Base-by-base conservation (phyloP, 768 basidiomycete species). In the Termitomyces sp. region DNA sequence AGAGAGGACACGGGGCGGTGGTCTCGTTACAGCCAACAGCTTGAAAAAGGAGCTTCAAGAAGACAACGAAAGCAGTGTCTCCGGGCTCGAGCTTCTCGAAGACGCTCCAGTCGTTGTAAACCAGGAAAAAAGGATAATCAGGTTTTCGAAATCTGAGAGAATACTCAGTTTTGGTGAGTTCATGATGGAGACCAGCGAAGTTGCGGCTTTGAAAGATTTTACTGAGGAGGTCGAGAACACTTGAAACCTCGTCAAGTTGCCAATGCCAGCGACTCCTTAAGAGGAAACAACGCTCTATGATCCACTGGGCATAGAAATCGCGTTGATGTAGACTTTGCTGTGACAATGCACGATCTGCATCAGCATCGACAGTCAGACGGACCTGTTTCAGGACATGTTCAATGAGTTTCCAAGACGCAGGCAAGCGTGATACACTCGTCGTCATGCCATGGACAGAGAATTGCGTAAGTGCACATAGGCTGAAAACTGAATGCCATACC, bases 1-100 rank as follows among this genome's bases (percentile, higher is more conserved):
- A 71, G 14, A 79, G 66, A 52, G 67, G 62, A 48, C 72, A 71
- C 10, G 61, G 68, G 54, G 70, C 67, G 62, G 71, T 68, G 24
- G 55, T 47, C 22, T 68, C 67, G 22, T 66, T 65, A 36, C 71
- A 68, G 2, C 66, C 64, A 24, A 76, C 77, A 0, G 88, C 86
- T 45, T 83, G 82, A n/a, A 87, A 82, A 34, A 95, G 77, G 55
- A 97, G 78, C 68, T 94, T 93, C 45, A 96, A 76, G 67, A 94
- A 91, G 6, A 91, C 68, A n/a, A 83, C 79, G 66, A 89, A 95
- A 1, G 89, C 83, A 1, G 88, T 84, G 64, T 96, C 95, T 18
- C 70, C 69, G 18, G 72, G 69, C 27, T 84, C 79, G 50, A 77
- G 75, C 20, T 75, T 70, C 18, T 75, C 75, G 5, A 92, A 77